phyloP scores from a whole-genome alignment of 352 stramenopile genomes.

The Globisporangium ultimum region DNA sequence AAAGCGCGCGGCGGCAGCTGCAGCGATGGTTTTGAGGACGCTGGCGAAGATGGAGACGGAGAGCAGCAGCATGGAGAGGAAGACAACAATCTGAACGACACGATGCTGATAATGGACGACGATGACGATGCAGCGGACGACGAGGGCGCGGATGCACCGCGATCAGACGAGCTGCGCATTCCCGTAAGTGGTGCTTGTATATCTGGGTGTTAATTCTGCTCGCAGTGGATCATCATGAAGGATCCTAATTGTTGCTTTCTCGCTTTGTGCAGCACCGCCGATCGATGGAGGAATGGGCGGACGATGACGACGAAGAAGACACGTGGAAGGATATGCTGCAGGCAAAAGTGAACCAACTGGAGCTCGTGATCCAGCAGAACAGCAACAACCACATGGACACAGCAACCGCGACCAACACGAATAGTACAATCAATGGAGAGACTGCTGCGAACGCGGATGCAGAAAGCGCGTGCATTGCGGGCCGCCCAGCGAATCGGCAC shows the following conservation, averaged over 20 bases:
- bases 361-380: constrained; percentile 41
- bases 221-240: no score
- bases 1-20: constrained; percentile 20
- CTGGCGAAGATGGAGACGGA: not conserved
- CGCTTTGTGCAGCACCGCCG: constrained; percentile 26
- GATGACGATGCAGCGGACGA: not conserved
- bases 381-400: constrained; percentile 21
- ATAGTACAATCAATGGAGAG: constrained; percentile 4
- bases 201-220: no score
- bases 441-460: constrained; percentile 6
- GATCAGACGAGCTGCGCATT: not conserved
- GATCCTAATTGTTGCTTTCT: no score
- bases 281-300: constrained; percentile 74
- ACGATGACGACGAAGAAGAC: constrained; percentile 79
- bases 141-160: no score
- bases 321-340: constrained; percentile 78
- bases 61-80: constrained; percentile 10
- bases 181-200: not conserved
- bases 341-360: constrained; percentile 70
- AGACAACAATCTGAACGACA: constrained; percentile 5
- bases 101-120: not conserved
- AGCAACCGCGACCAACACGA: constrained; percentile 17
- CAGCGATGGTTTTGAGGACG: not conserved
- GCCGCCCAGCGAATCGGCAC: constrained; percentile 21
- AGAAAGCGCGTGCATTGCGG: constrained; percentile 9